phyloP scores from a whole-genome alignment of 192 early-diverging fungal genomes.

The Backusella luteola region DNA sequence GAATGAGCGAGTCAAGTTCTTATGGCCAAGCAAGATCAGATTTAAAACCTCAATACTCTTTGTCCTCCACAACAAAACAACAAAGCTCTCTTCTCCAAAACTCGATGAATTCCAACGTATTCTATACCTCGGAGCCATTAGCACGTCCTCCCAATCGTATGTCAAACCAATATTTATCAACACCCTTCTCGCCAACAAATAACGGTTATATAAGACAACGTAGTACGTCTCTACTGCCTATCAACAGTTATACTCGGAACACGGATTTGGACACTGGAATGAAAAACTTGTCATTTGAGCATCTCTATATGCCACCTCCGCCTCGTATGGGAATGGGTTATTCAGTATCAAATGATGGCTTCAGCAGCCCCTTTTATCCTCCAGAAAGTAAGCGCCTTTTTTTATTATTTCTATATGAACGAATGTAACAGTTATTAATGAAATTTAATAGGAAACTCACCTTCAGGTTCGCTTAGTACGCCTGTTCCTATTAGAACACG shows the following conservation, averaged over 20 bases:
- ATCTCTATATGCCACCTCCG: constrained; percentile 1
- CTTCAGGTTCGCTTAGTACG: constrained; percentile 10
- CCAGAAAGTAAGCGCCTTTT: constrained; percentile 9
- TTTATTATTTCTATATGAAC: neutral
- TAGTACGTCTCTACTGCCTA: constrained; percentile 9
- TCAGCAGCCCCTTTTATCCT: neutral
- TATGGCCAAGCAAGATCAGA: neutral
- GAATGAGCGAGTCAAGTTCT: neutral
- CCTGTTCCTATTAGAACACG: constrained; percentile 4
- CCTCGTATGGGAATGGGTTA: neutral
- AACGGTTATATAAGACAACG: constrained; percentile 14
- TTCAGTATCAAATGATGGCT: neutral
- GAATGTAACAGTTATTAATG: neutral
- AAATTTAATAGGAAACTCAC: neutral
- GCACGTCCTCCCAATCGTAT: neutral
- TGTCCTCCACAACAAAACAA: neutral
- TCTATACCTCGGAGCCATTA: neutral
- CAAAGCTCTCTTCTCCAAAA: neutral
- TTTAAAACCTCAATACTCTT: neutral
- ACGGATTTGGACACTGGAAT: neutral
- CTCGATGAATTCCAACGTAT: neutral
- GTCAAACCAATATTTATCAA: neutral
- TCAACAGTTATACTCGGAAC: neutral
- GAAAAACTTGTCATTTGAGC: constrained; percentile 9
- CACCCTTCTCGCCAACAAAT: neutral